A percentile compares a stretch with the other conserved stretches of the same genome.
phyloP scores from a whole-genome alignment of 2,329 filamentous ascomycete species.

The Grosmannia penicillata region DNA sequence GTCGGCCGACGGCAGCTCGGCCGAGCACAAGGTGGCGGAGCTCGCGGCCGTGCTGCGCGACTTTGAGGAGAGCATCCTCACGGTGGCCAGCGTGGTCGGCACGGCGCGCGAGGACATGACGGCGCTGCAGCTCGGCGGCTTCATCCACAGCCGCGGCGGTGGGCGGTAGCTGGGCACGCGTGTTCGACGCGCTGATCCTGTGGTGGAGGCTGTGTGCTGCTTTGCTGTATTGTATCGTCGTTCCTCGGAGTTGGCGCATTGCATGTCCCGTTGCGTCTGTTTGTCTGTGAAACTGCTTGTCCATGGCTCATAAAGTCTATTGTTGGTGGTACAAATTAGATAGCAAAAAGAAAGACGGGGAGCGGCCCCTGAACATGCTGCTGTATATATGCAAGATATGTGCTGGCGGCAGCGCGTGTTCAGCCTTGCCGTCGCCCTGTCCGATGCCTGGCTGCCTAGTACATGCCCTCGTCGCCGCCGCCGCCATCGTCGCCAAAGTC shows the following conservation, averaged over 20 bases:
- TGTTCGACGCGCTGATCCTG: too few relatives aligned
- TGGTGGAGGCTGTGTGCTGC: too few relatives aligned
- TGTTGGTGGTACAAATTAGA: too few relatives aligned
- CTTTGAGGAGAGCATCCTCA: conserved; percentile 49
- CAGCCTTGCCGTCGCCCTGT: too few relatives aligned
- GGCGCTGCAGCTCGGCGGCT: conserved; percentile 38
- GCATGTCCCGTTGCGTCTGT: too few relatives aligned
- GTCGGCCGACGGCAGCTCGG: conserved; percentile 13
- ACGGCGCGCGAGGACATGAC: conserved; percentile 45
- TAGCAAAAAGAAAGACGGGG: too few relatives aligned
- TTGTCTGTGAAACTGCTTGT: too few relatives aligned
- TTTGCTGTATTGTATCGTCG: not conserved
- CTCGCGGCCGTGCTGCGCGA: conserved; percentile 46
- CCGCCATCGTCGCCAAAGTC: conserved; percentile 36
- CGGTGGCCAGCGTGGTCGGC: conserved; percentile 46
- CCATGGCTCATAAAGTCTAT: not conserved
- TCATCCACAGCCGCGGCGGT: too few relatives aligned
- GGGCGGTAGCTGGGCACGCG: conserved; percentile 26
- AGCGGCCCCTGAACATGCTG: too few relatives aligned
- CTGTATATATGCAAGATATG: too few relatives aligned
- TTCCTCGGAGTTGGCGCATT: too few relatives aligned
- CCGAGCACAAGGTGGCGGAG: conserved; percentile 32
- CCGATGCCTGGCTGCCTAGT: conserved; percentile 5
- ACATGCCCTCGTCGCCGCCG: conserved; percentile 16
- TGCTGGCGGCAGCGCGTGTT: not conserved